Base-by-base conservation (phyloP, 1,139 yeast genomes). In the Nakaseomyces bracarensis region DNA sequence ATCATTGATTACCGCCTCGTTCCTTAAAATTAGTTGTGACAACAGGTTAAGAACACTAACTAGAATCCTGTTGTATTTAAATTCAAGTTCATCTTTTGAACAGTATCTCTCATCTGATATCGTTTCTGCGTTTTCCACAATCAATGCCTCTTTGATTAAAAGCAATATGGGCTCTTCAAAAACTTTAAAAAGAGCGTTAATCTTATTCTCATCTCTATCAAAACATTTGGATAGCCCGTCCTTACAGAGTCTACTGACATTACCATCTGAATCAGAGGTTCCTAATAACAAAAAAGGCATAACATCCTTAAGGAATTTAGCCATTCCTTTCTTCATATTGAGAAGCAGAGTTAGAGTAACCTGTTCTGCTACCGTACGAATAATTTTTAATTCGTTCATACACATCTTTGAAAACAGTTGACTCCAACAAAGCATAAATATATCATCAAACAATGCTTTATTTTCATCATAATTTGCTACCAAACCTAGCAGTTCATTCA, bases 381-480 rank as follows among this genome's bases (percentile, higher is more conserved):
- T 85, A 14, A 66, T 63, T 51, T 82, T 74, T 3, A 89, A 76
- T 44, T 75, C 76, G 49, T 83, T 94, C 10, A 81, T 70, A 3
- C 91, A 72, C 33, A 87, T 64, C 54, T 86, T 85, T 1, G 96
- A 82, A 54, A 84, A 89, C 35, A 84, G 52, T 58, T 85, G 95
- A 26, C 83, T 69, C 95, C 95, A 87, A 3, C 86, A 72, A 6
- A 74, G 65, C 6, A 79, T 55, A 2, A 74, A 71, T 46, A 74
- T 51, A 38, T 81, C 80, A 47, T 76, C 73, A 20, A 63, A 62
- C 39, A 67, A 64, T 20, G 60, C 38, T 8, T 57, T 54, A 3
- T 60, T 53, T 3, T 58, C 57, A 3, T 62, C 55, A 4, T 60
- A 46, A n/a, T 59, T 58, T 2, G 50, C 52, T 3, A 72, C 51